These are phyloP conservation scores for Aureobasidium sp. DNA, from an alignment of 2,329 filamentous ascomycete genomes.

Conservation along the genomic window DNA sequence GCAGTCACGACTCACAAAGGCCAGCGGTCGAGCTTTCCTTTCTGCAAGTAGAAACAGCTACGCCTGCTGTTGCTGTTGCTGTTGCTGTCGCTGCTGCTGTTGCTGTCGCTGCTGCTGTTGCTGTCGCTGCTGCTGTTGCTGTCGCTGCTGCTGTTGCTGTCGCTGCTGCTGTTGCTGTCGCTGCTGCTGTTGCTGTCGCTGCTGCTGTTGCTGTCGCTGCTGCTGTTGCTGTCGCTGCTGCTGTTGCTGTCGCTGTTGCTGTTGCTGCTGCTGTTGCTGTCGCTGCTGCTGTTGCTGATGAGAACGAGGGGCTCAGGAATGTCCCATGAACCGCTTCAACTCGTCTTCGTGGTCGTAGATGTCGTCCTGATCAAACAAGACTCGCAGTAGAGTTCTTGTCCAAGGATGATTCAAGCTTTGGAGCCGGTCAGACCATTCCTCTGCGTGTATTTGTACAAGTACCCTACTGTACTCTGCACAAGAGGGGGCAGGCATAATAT, in stretches of 20 bases:
- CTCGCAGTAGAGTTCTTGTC: neutral
- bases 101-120: no score
- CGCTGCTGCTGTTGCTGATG: neutral
- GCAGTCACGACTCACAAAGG: neutral
- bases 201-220: no score
- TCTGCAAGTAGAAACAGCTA: neutral
- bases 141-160: neutral
- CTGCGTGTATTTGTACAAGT: neutral
- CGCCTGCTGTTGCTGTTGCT: no score
- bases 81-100: neutral
- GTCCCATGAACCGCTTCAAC: neutral
- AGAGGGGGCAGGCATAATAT: neutral
- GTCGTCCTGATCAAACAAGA: neutral
- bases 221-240: no score
- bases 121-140: neutral
- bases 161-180: no score
- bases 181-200: neutral
- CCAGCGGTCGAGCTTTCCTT: neutral
- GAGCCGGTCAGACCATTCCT: neutral
- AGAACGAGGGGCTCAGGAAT: slow-evolving; percentile 9
- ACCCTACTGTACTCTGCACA: no score
- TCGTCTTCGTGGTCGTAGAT: no score
- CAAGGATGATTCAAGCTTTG: neutral
- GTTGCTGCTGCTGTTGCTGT: neutral
- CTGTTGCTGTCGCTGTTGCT: neutral